phyloP scores from a whole-genome alignment of 306 rosid species.

The Benincasa hispida region DNA sequence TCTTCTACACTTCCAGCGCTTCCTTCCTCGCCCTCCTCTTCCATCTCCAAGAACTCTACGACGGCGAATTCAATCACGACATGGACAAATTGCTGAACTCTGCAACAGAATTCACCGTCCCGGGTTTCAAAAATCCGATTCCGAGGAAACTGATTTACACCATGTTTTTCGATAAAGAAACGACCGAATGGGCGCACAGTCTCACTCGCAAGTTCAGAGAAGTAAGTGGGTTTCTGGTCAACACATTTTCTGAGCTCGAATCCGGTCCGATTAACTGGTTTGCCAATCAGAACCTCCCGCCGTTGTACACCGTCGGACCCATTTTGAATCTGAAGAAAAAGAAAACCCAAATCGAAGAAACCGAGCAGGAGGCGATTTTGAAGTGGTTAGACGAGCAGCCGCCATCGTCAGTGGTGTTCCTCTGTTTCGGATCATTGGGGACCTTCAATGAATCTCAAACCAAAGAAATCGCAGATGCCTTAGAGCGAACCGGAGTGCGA shows the following conservation, averaged over 20 bases:
- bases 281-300: not conserved
- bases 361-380: not conserved
- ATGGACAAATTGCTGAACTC: not conserved
- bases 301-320: slow-evolving; percentile 42
- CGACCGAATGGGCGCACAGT: not conserved
- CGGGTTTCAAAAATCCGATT: slow-evolving; percentile 12
- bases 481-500: slow-evolving; percentile 13
- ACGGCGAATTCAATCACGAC: slow-evolving; percentile 5
- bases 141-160: slow-evolving; percentile 17
- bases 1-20: slow-evolving; percentile 32
- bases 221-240: not conserved
- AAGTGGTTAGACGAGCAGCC: slow-evolving; percentile 34
- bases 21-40: slow-evolving; percentile 22
- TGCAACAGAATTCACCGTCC: slow-evolving; percentile 4
- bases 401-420: not conserved
- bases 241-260: not conserved
- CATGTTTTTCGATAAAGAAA: not conserved
- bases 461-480: slow-evolving; percentile 17
- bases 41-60: slow-evolving; percentile 22
- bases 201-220: not conserved
- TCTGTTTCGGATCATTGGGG: not conserved
- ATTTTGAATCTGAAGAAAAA: slow-evolving; percentile 12
- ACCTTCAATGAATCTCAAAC: slow-evolving; percentile 15
- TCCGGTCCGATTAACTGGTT: not conserved
- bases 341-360: not conserved